These are phyloP conservation scores for Sporodiniella umbellata DNA, from an alignment of 371 early-diverging fungal species.

Conservation along the genomic window DNA sequence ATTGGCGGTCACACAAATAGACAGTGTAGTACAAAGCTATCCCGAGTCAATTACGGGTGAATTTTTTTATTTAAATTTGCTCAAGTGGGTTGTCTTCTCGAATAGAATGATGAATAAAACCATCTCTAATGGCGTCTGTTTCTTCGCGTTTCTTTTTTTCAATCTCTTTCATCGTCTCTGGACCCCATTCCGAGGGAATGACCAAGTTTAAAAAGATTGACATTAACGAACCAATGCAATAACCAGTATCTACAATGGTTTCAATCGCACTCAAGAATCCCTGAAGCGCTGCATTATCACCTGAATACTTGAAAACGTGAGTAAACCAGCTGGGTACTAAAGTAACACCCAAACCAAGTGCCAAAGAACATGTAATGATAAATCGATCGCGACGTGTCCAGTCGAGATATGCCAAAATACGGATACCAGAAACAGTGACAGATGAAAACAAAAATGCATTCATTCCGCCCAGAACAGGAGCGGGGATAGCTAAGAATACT, in stretches of 20 bases:
- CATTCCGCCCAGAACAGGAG: slow-evolving; percentile 58
- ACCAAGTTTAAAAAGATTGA: slow-evolving; percentile 52
- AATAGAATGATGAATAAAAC: slow-evolving; percentile 24
- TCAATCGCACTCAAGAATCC: slow-evolving; percentile 55
- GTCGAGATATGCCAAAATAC: slow-evolving; percentile 56
- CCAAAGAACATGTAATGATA: slow-evolving; percentile 48
- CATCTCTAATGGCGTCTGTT: slow-evolving; percentile 35
- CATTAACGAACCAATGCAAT: slow-evolving; percentile 50
- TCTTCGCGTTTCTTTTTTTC: slow-evolving; percentile 27
- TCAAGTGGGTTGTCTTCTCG: slow-evolving; percentile 17
- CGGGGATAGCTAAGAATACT: slow-evolving; percentile 55
- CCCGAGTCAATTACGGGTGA: background rate
- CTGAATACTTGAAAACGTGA: slow-evolving; percentile 53
- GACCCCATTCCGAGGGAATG: slow-evolving; percentile 43
- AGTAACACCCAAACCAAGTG: slow-evolving; percentile 55
- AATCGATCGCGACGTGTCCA: slow-evolving; percentile 69
- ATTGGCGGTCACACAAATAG: background rate
- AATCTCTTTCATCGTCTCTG: slow-evolving; percentile 29
- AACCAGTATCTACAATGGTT: slow-evolving; percentile 56
- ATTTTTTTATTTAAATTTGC: background rate
- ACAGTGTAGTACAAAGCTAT: background rate
- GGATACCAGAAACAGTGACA: slow-evolving; percentile 62
- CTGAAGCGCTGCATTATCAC: slow-evolving; percentile 40
- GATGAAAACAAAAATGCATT: slow-evolving; percentile 60
- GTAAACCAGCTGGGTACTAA: slow-evolving; percentile 56